Base-by-base conservation (phyloP, 805 yeast species). In the Yueomyces sinensis region DNA sequence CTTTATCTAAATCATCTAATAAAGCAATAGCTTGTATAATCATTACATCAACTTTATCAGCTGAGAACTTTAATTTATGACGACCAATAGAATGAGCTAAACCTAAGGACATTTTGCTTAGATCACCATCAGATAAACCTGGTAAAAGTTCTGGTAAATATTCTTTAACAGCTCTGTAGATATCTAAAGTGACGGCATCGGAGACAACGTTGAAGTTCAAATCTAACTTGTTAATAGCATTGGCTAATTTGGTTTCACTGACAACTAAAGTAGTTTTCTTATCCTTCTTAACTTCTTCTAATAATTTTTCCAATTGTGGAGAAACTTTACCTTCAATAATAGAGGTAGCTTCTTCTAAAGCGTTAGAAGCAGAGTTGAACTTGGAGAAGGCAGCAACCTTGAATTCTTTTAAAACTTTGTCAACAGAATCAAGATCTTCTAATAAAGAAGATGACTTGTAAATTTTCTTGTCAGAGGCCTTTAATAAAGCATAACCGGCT, bases 21-120 rank as follows among this genome's bases (percentile, higher is more conserved):
- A 91, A 69, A 16, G 97, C 95, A 63, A 91, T 91, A 39, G 98
- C 98, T 68, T 91, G 98, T 44, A 91, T 93, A 59, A 91, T 89
- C 98, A 91, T 91, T 44, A 93, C 89, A 65, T 91, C 98, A 39
- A 91, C 98, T 66, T 91, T 91, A 61, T 91, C 98, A 42, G 97
- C 94, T 36, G 94, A 80, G 59, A 91, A 91, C 65, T 91, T 91
- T 59, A 91, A 76, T 68, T 91, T 91, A 64, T 89, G 94, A 67
- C 98, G 89, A 55, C 97, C 98, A 51, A 91, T 79, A 33, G 97
- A 89, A 65, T 91, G 98, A 34, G 98, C 96, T 59, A 91, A 74
- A 74, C 98, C 98, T 43, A 89, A 74, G 11, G 97, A 82, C 98
- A 89, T 91, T 55, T 91, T 91, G 43, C 81, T 75, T 48, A 89